Conservation (phyloP, 73 alveolate species). For the Symbiodinium pilosum region DNA sequence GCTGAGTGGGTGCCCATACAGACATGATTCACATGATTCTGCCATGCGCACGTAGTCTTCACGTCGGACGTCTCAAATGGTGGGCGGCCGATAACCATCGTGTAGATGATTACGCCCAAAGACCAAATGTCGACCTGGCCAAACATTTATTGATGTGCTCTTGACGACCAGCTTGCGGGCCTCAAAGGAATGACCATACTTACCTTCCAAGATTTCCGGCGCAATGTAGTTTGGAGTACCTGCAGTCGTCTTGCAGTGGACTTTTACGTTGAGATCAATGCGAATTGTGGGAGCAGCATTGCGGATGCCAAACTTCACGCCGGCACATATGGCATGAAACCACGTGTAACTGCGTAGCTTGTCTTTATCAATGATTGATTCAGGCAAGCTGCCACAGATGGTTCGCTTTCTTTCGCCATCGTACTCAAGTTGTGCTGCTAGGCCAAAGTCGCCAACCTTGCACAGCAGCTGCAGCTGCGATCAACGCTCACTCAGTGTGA, state of each 20-base stretch:
- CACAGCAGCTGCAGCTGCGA: not conserved
- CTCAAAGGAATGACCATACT: slow-evolving; percentile 97
- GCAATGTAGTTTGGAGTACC: slow-evolving; percentile 98
- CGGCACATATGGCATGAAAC: too few relatives aligned
- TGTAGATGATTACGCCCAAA: slow-evolving; percentile 98
- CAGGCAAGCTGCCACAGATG: slow-evolving; percentile 95
- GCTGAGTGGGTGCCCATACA: too few relatives aligned
- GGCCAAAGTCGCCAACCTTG: slow-evolving; percentile 98
- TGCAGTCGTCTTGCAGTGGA: not conserved
- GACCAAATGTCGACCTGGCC: slow-evolving; percentile 99
- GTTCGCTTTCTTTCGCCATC: slow-evolving; percentile 98
- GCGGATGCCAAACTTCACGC: not conserved
- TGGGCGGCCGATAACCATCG: slow-evolving; percentile 98
- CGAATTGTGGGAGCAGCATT: not conserved
- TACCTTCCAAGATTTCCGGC: slow-evolving; percentile 98
- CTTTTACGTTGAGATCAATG: too few relatives aligned
- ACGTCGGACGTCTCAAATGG: slow-evolving; percentile 99
- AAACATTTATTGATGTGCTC: not conserved
- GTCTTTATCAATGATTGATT: not conserved
- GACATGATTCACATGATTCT: too few relatives aligned
- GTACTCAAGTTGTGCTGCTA: slow-evolving; percentile 98
- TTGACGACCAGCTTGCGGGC: slow-evolving; percentile 73
- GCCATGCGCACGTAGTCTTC: slow-evolving; percentile 96
- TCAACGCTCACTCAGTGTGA: not conserved
- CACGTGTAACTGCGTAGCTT: not conserved